Evolutionary conservation across 768 basidiomycete species (phyloP), one percentile per base, ranked within the genome.

Genomic region (Leucosporidium scottii): DNA sequence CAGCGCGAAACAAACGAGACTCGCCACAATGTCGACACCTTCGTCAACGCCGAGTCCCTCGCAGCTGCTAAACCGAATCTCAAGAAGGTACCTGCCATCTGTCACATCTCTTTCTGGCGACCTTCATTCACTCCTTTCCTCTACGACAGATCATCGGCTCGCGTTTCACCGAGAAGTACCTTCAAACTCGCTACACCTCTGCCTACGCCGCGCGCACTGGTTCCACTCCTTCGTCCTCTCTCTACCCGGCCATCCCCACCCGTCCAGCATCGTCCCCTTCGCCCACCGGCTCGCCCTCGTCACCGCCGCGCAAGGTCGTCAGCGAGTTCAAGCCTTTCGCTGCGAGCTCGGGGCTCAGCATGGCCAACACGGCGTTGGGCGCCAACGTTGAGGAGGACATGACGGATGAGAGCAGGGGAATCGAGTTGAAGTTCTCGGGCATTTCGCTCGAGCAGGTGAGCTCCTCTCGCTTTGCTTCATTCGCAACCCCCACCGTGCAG

Each of bases 161-260:
- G 51, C 88, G 94, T 4, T 94, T 97, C 81, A 97, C 94, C 25
- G 93, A 98, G 73, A 93, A 94, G 78, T 98, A 97, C 78, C 84
- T 93, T 31, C 84, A 86, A 73, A 85, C 77, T 20, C 78, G 79
- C 53, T 79, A 78, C 78, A 51, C 75, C 82, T 54, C 75, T 74
- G 39, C 73, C 79, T 17, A 71, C 78, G 23, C 67, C 74, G 12
- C 75, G 76, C 1, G 74, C 79, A 18, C 71, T 6, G 39, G 39
- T 17, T 44, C 39, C 39, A 44, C 39, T 9, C 39, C 39, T 44
- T 21, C 63, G 53, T 50, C 66, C n/a, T 36, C 64, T 51, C 53
- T 59, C 53, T 64, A 68, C 62, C 68, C 62, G 18, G 36, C 57
- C 10, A 64, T 70, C 47, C 65, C 74, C 1, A 59, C 48, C 3